Conservation (phyloP, 1,284 basidiomycete genomes). For the Mycena sp. region DNA sequence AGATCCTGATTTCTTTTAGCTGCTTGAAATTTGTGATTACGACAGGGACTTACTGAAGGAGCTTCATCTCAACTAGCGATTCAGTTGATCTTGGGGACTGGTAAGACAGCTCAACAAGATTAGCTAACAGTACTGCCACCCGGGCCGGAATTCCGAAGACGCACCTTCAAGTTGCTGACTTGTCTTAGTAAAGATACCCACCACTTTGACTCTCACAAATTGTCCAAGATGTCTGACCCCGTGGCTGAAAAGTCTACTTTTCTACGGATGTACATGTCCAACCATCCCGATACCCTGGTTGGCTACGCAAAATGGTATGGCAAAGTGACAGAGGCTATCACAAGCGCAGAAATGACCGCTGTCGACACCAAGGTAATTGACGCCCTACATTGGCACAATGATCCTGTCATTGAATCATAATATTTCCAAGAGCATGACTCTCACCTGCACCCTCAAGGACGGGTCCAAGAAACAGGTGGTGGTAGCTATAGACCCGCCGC, state of each 20-base stretch:
- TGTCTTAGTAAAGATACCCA: too few species aligned
- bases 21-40: neutral
- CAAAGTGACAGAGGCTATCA: constrained; percentile 51
- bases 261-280: constrained; percentile 85
- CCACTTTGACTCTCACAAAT: too few species aligned
- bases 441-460: constrained; percentile 66
- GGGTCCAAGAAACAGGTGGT: constrained; percentile 58
- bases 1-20: constrained; percentile 51
- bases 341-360: constrained; percentile 27
- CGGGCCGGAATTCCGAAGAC: too few species aligned
- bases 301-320: constrained; percentile 82
- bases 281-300: constrained; percentile 81
- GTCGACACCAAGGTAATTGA: constrained; percentile 32
- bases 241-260: constrained; percentile 80
- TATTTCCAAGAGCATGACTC: constrained; percentile 68
- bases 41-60: neutral
- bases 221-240: constrained; percentile 61
- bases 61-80: neutral
- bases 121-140: too few species aligned
- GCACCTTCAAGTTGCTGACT: too few species aligned
- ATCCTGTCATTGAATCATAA: neutral
- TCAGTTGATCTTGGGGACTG: too few species aligned
- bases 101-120: too few species aligned
- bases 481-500: constrained; percentile 73
- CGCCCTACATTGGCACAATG: too few species aligned